Evolutionary conservation across 305 asterid genomes (phyloP).

Genomic region (Solanum aculeatissimum): DNA sequence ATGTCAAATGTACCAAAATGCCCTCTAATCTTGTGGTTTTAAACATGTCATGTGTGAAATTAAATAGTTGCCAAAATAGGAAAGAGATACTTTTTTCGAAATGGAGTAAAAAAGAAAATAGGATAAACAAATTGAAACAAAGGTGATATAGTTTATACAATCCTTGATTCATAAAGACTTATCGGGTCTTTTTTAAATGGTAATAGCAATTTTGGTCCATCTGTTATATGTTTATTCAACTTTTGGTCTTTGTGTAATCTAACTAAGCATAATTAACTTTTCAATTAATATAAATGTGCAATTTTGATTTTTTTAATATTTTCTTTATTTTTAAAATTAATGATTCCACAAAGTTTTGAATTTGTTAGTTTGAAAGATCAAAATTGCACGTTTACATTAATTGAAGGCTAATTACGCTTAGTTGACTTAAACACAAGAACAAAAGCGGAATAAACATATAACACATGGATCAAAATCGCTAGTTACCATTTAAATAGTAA

Average conservation of each 20-base stretch:
- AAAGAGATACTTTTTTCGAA: neutral
- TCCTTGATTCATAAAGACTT: neutral
- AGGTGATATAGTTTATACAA: neutral
- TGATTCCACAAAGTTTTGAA: neutral
- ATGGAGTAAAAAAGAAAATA: neutral
- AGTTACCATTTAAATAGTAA: neutral
- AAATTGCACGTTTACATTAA: neutral
- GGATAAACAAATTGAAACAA: neutral
- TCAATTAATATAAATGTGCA: neutral
- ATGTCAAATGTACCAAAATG: neutral
- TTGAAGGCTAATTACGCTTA: neutral
- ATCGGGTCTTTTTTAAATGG: neutral
- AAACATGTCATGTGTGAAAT: neutral
- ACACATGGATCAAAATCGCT: neutral
- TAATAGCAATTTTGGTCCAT: neutral
- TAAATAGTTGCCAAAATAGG: neutral
- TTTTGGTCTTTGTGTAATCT: neutral
- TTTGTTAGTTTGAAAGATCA: neutral
- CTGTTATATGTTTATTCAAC: neutral
- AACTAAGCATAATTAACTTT: neutral
- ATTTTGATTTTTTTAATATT: neutral
- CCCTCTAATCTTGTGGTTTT: neutral
- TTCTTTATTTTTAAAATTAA: neutral
- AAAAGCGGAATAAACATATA: neutral
- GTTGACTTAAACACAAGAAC: neutral